Percentiles rank a stretch among this genome's conserved stretches.
Conservation (phyloP, 176 grass and related monocot genomes). For the Oropetium thomaeum region DNA sequence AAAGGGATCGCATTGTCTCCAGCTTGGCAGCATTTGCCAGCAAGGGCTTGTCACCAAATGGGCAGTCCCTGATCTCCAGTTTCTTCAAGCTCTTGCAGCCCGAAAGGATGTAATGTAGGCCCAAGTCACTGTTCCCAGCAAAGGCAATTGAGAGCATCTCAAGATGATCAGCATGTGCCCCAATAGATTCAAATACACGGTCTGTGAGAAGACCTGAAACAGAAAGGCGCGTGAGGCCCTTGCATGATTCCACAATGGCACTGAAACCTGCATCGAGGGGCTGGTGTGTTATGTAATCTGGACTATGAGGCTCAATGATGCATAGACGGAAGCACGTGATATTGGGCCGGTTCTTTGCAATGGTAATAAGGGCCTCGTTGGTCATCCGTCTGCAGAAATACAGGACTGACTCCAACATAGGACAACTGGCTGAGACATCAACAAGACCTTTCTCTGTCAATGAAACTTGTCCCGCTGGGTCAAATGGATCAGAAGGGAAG, state of each 20-base stretch:
- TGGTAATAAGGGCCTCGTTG: slow-evolving; percentile 58
- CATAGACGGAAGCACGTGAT: slow-evolving; percentile 61
- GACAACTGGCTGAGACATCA: slow-evolving; percentile 54
- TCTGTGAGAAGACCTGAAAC: slow-evolving; percentile 70
- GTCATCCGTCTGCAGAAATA: slow-evolving; percentile 72
- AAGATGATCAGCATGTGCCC: slow-evolving; percentile 52
- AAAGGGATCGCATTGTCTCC: slow-evolving; percentile 95
- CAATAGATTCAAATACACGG: slow-evolving; percentile 61
- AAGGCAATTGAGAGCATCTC: slow-evolving; percentile 78
- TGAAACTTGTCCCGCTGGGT: slow-evolving; percentile 29
- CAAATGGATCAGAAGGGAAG: slow-evolving; percentile 58
- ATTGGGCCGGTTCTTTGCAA: slow-evolving; percentile 64
- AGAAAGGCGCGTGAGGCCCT: slow-evolving; percentile 54
- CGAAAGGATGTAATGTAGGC: slow-evolving; percentile 63
- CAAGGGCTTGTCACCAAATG: slow-evolving; percentile 64
- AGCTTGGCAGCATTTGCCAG: slow-evolving; percentile 66
- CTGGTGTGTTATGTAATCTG: slow-evolving; percentile 50
- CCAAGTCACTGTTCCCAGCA: slow-evolving; percentile 54
- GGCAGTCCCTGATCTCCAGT: slow-evolving; percentile 78
- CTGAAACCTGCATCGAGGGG: slow-evolving; percentile 70
- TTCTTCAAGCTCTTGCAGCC: slow-evolving; percentile 80
- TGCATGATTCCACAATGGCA: slow-evolving; percentile 69
- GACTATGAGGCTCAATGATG: slow-evolving; percentile 60
- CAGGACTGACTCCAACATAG: slow-evolving; percentile 62
- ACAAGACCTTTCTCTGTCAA: slow-evolving; percentile 72